Conservation (phyloP, 108 stramenopile species). For the Chaetoceros tenuissimus region DNA sequence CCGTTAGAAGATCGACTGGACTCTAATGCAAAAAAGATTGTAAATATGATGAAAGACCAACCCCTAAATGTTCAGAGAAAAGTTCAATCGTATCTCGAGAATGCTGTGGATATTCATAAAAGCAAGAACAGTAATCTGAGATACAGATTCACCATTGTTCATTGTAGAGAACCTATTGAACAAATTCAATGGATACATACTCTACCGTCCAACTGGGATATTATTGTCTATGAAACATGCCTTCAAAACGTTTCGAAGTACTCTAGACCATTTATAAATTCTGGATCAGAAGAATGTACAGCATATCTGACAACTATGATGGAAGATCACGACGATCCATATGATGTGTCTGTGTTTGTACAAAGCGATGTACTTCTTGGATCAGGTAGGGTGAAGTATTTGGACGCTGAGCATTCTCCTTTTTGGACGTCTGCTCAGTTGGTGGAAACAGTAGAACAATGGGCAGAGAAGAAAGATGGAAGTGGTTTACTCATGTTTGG, state of each 20-base stretch:
- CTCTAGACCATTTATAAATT: neutral
- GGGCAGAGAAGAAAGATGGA: neutral
- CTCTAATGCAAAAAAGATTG: too few species aligned
- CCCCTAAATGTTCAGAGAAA: too few species aligned
- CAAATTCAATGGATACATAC: neutral
- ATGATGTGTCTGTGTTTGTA: neutral
- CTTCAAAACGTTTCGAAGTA: neutral
- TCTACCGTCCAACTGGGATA: neutral
- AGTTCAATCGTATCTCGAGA: too few species aligned
- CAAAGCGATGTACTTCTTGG: neutral
- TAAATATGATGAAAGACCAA: too few species aligned
- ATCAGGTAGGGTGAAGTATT: neutral
- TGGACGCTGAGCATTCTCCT: neutral
- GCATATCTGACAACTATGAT: neutral
- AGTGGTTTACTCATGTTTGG: neutral
- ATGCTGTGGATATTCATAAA: neutral
- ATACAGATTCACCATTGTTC: neutral
- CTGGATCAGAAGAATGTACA: neutral
- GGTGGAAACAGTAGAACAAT: neutral
- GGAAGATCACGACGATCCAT: neutral
- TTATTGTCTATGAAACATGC: neutral
- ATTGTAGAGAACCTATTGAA: neutral
- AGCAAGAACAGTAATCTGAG: neutral
- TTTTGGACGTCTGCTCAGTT: neutral
- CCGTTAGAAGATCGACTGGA: too few species aligned